Percentiles rank a stretch among this genome's conserved stretches.
These are phyloP conservation scores for Selaginella moellendorffii DNA, from an alignment of 75 land plant species.

Conservation along the genomic window DNA sequence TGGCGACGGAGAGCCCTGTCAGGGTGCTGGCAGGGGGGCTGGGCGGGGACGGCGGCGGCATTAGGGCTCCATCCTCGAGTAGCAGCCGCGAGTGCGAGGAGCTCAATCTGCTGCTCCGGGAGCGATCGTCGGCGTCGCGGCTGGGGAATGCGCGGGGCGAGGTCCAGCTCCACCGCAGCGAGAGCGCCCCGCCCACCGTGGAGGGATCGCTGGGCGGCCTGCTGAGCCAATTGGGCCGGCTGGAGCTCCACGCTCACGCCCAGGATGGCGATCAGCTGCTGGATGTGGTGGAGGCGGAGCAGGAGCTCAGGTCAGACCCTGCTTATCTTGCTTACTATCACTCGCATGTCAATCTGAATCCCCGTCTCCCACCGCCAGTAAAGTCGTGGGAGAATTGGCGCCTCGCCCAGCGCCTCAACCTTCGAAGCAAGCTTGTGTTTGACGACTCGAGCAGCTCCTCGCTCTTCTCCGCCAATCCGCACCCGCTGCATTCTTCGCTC, in stretches of 20 bases:
- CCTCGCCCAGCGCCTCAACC: conserved; percentile 53
- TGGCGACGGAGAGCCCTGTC: conserved; percentile 81
- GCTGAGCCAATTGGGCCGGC: too few species aligned
- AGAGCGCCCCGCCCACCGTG: conserved; percentile 93
- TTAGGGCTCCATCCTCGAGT: too few species aligned
- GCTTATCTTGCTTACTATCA: too few species aligned
- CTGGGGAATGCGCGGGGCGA: conserved; percentile 31
- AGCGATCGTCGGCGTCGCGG: conserved; percentile 35
- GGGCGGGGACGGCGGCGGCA: conserved; percentile 20
- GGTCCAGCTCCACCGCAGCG: conserved; percentile 57
- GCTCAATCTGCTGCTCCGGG: conserved; percentile 42
- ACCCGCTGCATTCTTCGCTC: too few species aligned
- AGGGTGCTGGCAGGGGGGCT: conserved; percentile 42
- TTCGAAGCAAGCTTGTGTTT: conserved; percentile 14
- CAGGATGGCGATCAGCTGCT: too few species aligned
- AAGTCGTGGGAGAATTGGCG: conserved; percentile 75
- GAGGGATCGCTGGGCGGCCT: conserved; percentile 66
- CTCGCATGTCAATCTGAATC: conserved; percentile 70
- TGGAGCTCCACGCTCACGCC: too few species aligned
- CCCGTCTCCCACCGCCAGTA: conserved; percentile 74
- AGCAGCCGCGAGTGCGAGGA: too few species aligned
- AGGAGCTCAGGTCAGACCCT: too few species aligned
- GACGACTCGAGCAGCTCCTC: conserved; percentile 44
- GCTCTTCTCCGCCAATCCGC: conserved; percentile 59
- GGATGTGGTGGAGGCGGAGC: too few species aligned